These are phyloP conservation scores for Tricholoma matsutake DNA, from an alignment of 768 basidiomycete species.

Conservation along the genomic window DNA sequence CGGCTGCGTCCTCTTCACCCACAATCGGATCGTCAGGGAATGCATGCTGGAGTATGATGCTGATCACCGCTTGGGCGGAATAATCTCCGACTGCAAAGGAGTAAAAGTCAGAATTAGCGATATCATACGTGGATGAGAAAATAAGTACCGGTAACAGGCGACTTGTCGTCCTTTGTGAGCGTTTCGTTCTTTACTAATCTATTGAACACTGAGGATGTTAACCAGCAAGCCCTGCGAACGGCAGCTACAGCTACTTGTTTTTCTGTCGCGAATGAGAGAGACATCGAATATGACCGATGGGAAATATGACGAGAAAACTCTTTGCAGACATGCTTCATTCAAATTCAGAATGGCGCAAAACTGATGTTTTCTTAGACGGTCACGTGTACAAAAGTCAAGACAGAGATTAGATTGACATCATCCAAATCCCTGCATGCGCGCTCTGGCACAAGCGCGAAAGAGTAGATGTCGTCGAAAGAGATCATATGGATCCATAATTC, in stretches of 20 bases:
- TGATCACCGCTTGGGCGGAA: slow-evolving; percentile 90
- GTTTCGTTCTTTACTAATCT: slow-evolving; percentile 84
- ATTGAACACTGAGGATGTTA: slow-evolving; percentile 86
- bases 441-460: not conserved
- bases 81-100: slow-evolving; percentile 77
- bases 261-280: slow-evolving; percentile 58
- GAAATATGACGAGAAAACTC: slow-evolving; percentile 13
- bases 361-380: not conserved
- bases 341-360: not conserved
- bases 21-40: slow-evolving; percentile 90
- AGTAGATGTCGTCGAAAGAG: not conserved
- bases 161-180: slow-evolving; percentile 87
- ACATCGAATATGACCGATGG: slow-evolving; percentile 40
- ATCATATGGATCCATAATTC: not conserved
- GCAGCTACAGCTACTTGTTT: slow-evolving; percentile 82
- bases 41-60: slow-evolving; percentile 66
- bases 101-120: not conserved
- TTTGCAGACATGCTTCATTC: slow-evolving; percentile 3
- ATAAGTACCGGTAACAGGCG: slow-evolving; percentile 75
- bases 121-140: not conserved
- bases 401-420: no score
- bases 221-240: slow-evolving; percentile 78
- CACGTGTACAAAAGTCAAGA: no score
- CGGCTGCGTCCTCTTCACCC: slow-evolving; percentile 91
- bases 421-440: not conserved